These are phyloP conservation scores for Calocybe indica DNA, from an alignment of 768 basidiomycete genomes.

Conservation along the genomic window DNA sequence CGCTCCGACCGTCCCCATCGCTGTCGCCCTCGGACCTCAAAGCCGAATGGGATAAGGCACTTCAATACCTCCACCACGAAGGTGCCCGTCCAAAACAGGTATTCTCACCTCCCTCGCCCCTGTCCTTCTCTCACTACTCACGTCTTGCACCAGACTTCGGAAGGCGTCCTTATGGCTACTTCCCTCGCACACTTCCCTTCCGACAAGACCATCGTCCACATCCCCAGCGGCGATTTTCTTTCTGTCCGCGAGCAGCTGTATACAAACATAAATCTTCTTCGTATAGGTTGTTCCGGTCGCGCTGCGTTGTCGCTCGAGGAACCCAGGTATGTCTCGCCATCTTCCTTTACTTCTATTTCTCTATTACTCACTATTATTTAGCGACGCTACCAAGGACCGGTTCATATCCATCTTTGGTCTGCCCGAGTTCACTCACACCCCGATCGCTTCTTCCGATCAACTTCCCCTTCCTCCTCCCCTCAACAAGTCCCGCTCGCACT, in stretches of 20 bases:
- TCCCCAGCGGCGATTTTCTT: constrained; percentile 66
- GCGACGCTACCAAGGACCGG: constrained; percentile 75
- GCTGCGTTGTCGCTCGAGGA: constrained; percentile 71
- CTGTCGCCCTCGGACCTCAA: constrained; percentile 39
- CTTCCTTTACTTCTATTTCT: constrained; percentile 1
- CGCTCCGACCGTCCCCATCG: constrained; percentile 39
- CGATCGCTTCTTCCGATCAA: constrained; percentile 17
- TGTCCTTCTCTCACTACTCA: not conserved
- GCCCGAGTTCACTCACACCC: constrained; percentile 27
- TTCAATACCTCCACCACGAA: constrained; percentile 58
- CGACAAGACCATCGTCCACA: constrained; percentile 78
- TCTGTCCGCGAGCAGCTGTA: constrained; percentile 63
- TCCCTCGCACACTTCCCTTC: constrained; percentile 85
- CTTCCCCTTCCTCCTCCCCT: constrained; percentile 10
- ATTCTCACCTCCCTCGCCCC: constrained; percentile 2
- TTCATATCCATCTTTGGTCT: constrained; percentile 70
- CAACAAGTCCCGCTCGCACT: constrained; percentile 13
- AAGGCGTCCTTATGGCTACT: constrained; percentile 73
- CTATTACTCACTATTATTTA: constrained; percentile 17
- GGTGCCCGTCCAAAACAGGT: constrained; percentile 73
- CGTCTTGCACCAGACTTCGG: constrained; percentile 37
- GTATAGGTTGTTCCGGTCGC: constrained; percentile 83
- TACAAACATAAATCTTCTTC: constrained; percentile 74
- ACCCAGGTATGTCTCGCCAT: constrained; percentile 44
- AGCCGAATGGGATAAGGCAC: constrained; percentile 53